A percentile compares a stretch with the other conserved stretches of the same genome.
phyloP scores from a whole-genome alignment of 208 protist species.

The Trypanosoma melophagium region DNA sequence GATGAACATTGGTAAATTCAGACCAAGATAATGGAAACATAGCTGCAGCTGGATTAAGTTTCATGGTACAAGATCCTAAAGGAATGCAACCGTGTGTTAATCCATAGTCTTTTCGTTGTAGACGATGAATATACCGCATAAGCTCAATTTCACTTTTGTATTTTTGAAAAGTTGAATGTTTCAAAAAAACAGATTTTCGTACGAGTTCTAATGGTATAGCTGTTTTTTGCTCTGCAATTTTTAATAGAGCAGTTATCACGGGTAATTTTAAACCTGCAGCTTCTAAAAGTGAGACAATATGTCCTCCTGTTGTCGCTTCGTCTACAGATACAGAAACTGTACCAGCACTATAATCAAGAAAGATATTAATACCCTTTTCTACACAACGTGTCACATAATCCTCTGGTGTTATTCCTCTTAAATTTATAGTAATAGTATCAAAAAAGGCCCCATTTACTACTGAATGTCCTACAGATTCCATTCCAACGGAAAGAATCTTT shows the following conservation, averaged over 20 bases:
- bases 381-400: constrained; percentile 58
- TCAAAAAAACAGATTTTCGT: constrained; percentile 85
- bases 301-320: constrained; percentile 87
- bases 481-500: constrained; percentile 74
- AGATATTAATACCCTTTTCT: constrained; percentile 92
- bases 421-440: constrained; percentile 87
- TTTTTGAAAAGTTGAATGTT: constrained; percentile 94
- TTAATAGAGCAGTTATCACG: constrained; percentile 41
- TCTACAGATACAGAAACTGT: constrained; percentile 91
- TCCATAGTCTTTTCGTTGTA: constrained; percentile 94
- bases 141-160: constrained; percentile 96
- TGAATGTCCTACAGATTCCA: constrained; percentile 76
- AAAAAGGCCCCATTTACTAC: constrained; percentile 76
- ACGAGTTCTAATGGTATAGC: constrained; percentile 49
- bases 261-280: constrained; percentile 64
- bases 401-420: constrained; percentile 47
- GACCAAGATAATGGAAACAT: constrained; percentile 96
- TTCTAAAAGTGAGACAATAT: constrained; percentile 80
- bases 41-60: constrained; percentile 96
- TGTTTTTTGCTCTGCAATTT: constrained; percentile 41
- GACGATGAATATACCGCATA: constrained; percentile 95
- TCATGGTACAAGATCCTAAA: constrained; percentile 99
- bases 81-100: constrained; percentile 96
- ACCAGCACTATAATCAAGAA: constrained; percentile 46
- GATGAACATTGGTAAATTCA: constrained; percentile 93